Base-by-base conservation (phyloP, 495 filamentous ascomycete species). In the Penicillium canescens region DNA sequence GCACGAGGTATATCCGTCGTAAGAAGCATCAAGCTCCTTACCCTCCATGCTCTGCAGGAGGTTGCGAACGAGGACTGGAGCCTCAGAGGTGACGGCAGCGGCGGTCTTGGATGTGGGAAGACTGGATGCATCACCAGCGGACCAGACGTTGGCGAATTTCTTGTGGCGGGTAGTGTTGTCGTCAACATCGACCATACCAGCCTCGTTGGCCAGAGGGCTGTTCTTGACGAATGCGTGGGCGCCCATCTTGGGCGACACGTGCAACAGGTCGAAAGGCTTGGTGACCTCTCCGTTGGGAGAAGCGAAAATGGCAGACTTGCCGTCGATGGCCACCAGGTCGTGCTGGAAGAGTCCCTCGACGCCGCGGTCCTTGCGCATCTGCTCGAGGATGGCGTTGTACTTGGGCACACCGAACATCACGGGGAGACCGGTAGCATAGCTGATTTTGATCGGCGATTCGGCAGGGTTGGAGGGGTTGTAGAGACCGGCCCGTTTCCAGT, bases 1-100 rank as follows among this genome's bases (percentile, higher is more conserved):
- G 68, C 86, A 88, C 1, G 83, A 86, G 0, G 86, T 84, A 65
- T 88, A 88, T 7, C 86, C 86, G 50, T 88, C 86, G 50, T 88
- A 88, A 4, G 40, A 55, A 0, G 73, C 72, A 46, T 77, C 70
- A 0, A 62, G 58, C 53, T 79, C 71, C 71, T 82, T 82, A 50
- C 85, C 84, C 24, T 82, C 75, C 68, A 84, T 70, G 3, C 66
- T 46, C 8, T 60, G 62, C 14, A 87, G 57, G 37, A 88, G 47
- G 63, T 86, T 85, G 48, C 68, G 67, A 2, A 87, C 78, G 23
- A 88, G 57, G 2, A 87, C 77, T 0, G 84, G 84, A 0, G 84
- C 73, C 61, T 89, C 78, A 4, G 85, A 66, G 0, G 84, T 86
- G 52, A 89, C 78, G 0, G 86, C 86, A 0, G 86, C 86, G 0